Conservation (phyloP, 306 rosid genomes). For the Adenanthera pavonina region DNA sequence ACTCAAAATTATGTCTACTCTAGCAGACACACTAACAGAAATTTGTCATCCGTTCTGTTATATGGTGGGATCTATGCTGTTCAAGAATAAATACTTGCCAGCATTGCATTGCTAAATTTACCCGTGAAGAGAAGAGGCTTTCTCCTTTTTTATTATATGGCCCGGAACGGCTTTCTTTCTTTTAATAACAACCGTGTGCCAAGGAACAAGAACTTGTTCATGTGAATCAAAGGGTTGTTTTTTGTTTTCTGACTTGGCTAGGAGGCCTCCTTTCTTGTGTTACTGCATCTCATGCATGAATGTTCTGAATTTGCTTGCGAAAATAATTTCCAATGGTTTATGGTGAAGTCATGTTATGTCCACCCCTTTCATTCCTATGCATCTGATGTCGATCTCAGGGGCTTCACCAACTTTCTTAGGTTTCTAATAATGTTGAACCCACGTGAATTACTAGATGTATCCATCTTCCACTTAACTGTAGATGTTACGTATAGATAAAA, state of each 20-base stretch:
- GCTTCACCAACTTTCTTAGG: background rate
- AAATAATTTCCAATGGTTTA: background rate
- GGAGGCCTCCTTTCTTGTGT: background rate
- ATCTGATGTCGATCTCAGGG: background rate
- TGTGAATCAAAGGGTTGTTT: background rate
- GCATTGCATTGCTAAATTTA: background rate
- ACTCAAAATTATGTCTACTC: background rate
- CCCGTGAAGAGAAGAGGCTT: background rate
- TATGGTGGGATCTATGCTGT: background rate
- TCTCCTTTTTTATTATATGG: background rate
- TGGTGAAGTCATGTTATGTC: background rate
- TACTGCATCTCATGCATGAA: background rate
- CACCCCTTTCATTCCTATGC: background rate
- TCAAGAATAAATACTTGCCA: background rate
- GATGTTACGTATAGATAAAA: background rate
- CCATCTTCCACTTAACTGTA: background rate
- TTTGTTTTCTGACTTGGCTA: background rate
- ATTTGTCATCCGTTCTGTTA: background rate
- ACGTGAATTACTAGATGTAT: background rate
- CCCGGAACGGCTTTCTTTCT: background rate
- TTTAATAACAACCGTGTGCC: background rate
- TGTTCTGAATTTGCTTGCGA: background rate
- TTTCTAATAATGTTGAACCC: background rate
- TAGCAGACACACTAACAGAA: background rate
- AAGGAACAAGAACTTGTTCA: background rate